phyloP scores from a whole-genome alignment of 2,329 filamentous ascomycete species.

The Verticillium albo-atrum region DNA sequence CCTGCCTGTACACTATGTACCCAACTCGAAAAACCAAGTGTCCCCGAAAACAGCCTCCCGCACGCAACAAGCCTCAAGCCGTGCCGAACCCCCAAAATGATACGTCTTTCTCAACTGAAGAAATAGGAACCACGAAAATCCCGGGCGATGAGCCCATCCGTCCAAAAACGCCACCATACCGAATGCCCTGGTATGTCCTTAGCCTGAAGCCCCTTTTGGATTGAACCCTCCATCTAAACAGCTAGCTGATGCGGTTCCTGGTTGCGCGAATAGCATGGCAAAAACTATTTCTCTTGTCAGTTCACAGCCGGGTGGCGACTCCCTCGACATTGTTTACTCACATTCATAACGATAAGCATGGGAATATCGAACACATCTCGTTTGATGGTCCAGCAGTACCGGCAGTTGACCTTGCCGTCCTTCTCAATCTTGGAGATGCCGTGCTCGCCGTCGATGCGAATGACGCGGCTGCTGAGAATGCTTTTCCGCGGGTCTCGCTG shows the following conservation, averaged over 20 bases:
- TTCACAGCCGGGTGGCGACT: no score
- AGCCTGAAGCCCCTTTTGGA: neutral
- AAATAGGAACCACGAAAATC: neutral
- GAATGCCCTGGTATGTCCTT: slow-evolving; percentile 9
- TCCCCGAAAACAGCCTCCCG: neutral
- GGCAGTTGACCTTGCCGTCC: slow-evolving; percentile 90
- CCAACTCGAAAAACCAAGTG: neutral
- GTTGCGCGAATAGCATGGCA: slow-evolving; percentile 56
- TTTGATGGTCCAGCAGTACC: slow-evolving; percentile 96
- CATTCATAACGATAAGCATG: slow-evolving; percentile 97
- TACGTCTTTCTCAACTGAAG: neutral
- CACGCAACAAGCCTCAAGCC: neutral
- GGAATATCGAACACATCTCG: slow-evolving; percentile 97
- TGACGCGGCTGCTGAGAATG: slow-evolving; percentile 55
- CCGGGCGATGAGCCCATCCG: neutral
- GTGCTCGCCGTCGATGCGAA: slow-evolving; percentile 64
- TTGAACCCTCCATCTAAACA: slow-evolving; percentile 31
- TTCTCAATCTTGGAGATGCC: slow-evolving; percentile 79
- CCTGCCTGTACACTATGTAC: neutral
- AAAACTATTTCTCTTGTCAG: slow-evolving; percentile 36
- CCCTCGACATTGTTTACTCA: no score
- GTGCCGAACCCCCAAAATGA: neutral
- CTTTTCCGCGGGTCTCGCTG: slow-evolving; percentile 42
- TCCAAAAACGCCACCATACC: slow-evolving; percentile 20
- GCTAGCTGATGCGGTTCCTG: slow-evolving; percentile 52